Base-by-base conservation (phyloP, 768 basidiomycete species). In the Psilocybe sp. region DNA sequence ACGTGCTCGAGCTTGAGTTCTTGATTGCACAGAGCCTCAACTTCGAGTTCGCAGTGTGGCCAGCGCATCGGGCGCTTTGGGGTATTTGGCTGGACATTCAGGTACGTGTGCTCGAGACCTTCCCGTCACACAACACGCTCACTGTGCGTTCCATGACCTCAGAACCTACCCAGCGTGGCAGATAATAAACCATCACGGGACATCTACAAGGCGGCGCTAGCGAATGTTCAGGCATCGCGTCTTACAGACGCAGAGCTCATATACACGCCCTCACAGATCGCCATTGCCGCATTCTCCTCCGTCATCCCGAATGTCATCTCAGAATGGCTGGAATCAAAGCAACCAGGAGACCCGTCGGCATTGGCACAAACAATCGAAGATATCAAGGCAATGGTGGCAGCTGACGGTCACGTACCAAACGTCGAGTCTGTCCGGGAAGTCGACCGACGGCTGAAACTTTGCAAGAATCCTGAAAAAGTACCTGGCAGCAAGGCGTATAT, bases 391-490 rank as follows among this genome's bases (percentile, higher is more conserved):
- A 62, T 87, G 58, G 83, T 91, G 28, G 66, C 68, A 5, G 63
- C 69, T 5, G 67, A 79, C 15, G 83, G 85, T 13, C 74, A 75
- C 15, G 77, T 79, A 19, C 83, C 92, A n/a, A 77, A 90, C 50
- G 75, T 96, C 11, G 92, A 92, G 51, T 74, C 79, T 28, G 93
- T 98, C 12, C 87, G 90, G 12, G 88, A 90, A 60, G 86, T 98
- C 6, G 97, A 99, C 65, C 80, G 87, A 62, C 76, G 93, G 40
- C 72, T 99, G 40, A 86, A 82, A 60, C 61, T 87, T 34, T 98
- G 96, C 74, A 91, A 93, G 64, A 98, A 99, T 60, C 97, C 97
- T 4, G 94, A 96, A 68, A 97, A 95, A 67, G 85, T 96, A 5
- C 82, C 85, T 11, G 94, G 93, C n/a, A 96, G 85, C 54, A 85